Percentiles rank a stretch among this genome's conserved stretches.
Conservation (phyloP, 345 rosid genomes). For the Bruguiera parviflora region DNA sequence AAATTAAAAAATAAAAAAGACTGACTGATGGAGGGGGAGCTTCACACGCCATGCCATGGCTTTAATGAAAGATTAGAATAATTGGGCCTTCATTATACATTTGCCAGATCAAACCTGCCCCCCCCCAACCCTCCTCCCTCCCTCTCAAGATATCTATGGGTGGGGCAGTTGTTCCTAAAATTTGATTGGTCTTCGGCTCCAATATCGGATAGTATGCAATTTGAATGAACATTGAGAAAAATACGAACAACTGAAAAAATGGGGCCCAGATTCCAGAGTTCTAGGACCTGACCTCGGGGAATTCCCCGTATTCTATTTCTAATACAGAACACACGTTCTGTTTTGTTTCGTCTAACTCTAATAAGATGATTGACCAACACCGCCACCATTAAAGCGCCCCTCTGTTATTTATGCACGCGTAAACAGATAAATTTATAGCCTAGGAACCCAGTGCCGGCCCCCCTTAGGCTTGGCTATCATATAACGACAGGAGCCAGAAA, state of each 20-base stretch:
- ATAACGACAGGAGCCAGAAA: too few species aligned
- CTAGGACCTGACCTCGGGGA: conserved; percentile 38
- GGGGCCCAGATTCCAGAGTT: conserved; percentile 25
- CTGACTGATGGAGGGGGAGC: too few species aligned
- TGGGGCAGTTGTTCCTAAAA: background rate
- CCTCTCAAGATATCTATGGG: too few species aligned
- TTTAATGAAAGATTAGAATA: background rate
- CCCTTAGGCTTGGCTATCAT: too few species aligned
- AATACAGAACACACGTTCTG: conserved; percentile 35
- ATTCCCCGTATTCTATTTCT: background rate
- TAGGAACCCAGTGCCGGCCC: too few species aligned
- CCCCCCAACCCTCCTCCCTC: background rate
- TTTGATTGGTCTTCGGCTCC: background rate
- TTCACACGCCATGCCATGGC: too few species aligned
- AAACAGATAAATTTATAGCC: too few species aligned
- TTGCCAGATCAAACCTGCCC: background rate
- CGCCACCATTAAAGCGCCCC: background rate
- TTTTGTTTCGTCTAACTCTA: conserved; percentile 12
- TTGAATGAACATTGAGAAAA: background rate
- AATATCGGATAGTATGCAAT: background rate
- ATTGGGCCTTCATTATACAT: background rate
- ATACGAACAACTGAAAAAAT: conserved; percentile 3
- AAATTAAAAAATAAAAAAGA: too few species aligned
- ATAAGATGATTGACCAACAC: background rate
- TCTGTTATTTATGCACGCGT: too few species aligned